These are phyloP conservation scores for Penicillium sp. DNA, from an alignment of 2,329 filamentous ascomycete genomes.

Conservation along the genomic window DNA sequence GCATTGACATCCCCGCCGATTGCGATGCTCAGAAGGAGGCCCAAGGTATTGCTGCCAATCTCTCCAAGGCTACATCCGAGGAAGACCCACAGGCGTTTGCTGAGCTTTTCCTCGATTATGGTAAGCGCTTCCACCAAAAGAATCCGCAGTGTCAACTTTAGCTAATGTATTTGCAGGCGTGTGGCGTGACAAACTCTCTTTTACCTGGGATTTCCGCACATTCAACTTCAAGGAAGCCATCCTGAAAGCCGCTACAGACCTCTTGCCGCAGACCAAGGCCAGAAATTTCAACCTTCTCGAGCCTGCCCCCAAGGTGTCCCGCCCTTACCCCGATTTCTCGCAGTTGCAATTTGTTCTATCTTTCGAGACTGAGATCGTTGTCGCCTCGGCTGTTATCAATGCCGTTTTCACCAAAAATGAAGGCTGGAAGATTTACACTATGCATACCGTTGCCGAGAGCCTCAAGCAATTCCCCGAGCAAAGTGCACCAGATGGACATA, in stretches of 20 bases:
- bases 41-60: slow-evolving; percentile 6
- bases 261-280: slow-evolving; percentile 31
- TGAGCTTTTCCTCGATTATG: slow-evolving; percentile 29
- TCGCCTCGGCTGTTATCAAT: slow-evolving; percentile 34
- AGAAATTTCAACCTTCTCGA: slow-evolving; percentile 28
- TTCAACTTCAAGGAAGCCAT: slow-evolving; percentile 37
- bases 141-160: not conserved
- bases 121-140: slow-evolving; percentile 10
- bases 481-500: slow-evolving; percentile 33
- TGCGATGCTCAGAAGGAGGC: slow-evolving; percentile 19
- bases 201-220: slow-evolving; percentile 40
- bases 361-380: slow-evolving; percentile 33
- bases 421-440: slow-evolving; percentile 37
- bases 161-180: slow-evolving; percentile 26
- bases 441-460: slow-evolving; percentile 37
- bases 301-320: slow-evolving; percentile 22
- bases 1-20: slow-evolving; percentile 29
- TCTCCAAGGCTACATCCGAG: slow-evolving; percentile 17
- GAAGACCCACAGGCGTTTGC: slow-evolving; percentile 25
- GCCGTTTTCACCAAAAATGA: slow-evolving; percentile 32
- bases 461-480: slow-evolving; percentile 35
- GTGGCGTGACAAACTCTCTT: slow-evolving; percentile 40
- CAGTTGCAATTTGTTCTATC: slow-evolving; percentile 33
- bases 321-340: slow-evolving; percentile 32
- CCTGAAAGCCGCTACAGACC: slow-evolving; percentile 35